Conservation (phyloP, 2,329 filamentous ascomycete species). For the Sordariomycetes sp. region DNA sequence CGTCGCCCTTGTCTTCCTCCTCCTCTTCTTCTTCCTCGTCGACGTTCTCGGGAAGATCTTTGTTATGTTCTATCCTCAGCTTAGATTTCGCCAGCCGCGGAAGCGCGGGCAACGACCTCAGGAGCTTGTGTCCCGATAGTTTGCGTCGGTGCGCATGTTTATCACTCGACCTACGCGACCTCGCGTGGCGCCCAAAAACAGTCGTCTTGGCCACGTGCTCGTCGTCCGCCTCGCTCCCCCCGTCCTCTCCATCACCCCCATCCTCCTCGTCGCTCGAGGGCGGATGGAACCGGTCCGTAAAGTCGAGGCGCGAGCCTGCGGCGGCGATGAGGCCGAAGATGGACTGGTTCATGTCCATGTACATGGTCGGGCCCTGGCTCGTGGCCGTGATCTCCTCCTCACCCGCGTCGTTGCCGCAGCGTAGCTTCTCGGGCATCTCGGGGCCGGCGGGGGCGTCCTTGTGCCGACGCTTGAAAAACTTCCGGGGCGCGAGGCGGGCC, state of each 20-base stretch:
- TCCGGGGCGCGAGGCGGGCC: background rate
- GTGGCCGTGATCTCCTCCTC: conserved; percentile 33
- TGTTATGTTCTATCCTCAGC: conserved; percentile 15
- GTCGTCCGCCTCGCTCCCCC: conserved; percentile 37
- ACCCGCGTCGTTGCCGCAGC: conserved; percentile 30
- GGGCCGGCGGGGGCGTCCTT: conserved; percentile 5
- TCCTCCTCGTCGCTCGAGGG: conserved; percentile 70
- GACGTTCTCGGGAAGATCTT: conserved; percentile 9
- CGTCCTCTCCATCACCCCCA: conserved; percentile 39
- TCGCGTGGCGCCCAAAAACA: conserved; percentile 1
- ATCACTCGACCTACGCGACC: background rate
- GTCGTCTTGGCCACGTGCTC: conserved; percentile 6
- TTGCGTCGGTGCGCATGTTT: conserved; percentile 33
- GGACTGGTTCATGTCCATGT: conserved; percentile 80
- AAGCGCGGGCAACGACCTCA: conserved; percentile 52
- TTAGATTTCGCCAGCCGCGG: conserved; percentile 28
- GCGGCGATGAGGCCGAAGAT: conserved; percentile 88
- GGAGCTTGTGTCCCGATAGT: conserved; percentile 50
- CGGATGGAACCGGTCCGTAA: conserved; percentile 66
- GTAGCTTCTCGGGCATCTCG: conserved; percentile 39
- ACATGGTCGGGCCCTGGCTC: conserved; percentile 31
- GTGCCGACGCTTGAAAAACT: conserved; percentile 3
- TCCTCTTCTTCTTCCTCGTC: too few relatives aligned
- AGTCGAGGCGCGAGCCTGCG: conserved; percentile 70
- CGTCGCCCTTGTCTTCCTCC: background rate